phyloP scores from a whole-genome alignment of 2,329 filamentous ascomycete genomes.

The Pseudogymnoascus sp. region DNA sequence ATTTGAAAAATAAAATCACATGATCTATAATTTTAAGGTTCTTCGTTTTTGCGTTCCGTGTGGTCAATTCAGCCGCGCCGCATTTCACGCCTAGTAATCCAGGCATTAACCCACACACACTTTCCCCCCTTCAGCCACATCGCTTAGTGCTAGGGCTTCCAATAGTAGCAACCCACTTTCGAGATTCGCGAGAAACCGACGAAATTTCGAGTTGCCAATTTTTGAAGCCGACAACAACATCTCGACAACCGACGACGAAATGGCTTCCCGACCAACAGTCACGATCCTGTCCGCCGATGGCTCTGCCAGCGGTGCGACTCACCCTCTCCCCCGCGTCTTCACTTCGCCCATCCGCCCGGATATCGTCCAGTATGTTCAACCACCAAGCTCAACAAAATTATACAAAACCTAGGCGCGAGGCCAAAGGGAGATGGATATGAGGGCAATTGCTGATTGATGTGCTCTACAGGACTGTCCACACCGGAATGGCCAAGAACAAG shows the following conservation, averaged over 20 bases:
- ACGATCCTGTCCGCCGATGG: conserved; percentile 96
- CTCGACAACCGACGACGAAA: conserved; percentile 33
- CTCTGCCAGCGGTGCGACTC: conserved; percentile 78
- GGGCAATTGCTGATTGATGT: conserved; percentile 8
- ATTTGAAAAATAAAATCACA: not conserved
- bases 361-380: conserved; percentile 78
- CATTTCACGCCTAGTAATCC: not conserved
- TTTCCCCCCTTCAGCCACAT: not conserved
- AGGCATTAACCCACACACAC: not conserved
- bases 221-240: conserved; percentile 18
- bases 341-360: conserved; percentile 93
- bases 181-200: conserved; percentile 8
- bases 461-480: conserved; percentile 64
- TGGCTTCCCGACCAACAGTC: conserved; percentile 96
- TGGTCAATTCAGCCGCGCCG: not conserved
- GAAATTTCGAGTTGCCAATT: conserved; percentile 9
- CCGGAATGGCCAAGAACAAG: conserved; percentile 99
- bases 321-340: conserved; percentile 95
- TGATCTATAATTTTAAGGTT: not conserved
- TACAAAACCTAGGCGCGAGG: not conserved
- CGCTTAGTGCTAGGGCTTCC: conserved; percentile 8
- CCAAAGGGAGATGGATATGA: not conserved
- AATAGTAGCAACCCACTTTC: conserved; percentile 10
- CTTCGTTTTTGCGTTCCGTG: not conserved
- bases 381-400: not conserved